phyloP scores from a whole-genome alignment of 108 stramenopile genomes.

The Nitzschia sp. region DNA sequence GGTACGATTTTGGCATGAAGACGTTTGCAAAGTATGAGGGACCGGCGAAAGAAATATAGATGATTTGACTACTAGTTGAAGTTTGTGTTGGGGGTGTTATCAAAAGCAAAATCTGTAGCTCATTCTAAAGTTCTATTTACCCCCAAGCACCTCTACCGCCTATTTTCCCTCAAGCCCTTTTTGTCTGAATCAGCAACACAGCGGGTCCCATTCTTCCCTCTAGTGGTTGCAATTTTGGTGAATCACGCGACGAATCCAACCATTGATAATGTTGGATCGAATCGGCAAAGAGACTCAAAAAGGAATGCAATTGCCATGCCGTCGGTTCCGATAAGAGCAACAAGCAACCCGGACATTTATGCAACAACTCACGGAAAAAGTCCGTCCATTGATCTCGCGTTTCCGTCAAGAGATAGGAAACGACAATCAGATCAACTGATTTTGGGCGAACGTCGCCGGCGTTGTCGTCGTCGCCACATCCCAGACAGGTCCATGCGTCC shows the following conservation, averaged over 20 bases:
- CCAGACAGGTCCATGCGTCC: not conserved
- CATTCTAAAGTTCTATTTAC: no score
- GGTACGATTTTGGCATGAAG: conserved; percentile 80
- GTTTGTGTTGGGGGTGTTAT: no score
- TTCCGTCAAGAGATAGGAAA: conserved; percentile 76
- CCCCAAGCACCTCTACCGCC: no score
- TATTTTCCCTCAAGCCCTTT: not conserved
- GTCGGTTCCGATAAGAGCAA: conserved; percentile 76
- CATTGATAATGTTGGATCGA: conserved; percentile 40
- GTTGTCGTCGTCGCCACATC: not conserved
- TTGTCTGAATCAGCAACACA: conserved; percentile 39
- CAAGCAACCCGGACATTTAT: conserved; percentile 18
- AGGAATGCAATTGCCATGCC: conserved; percentile 74
- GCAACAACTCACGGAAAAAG: conserved; percentile 50
- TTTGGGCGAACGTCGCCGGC: not conserved
- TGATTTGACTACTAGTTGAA: no score
- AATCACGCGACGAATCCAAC: conserved; percentile 78
- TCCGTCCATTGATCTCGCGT: conserved; percentile 62
- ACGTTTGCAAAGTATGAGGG: conserved; percentile 81
- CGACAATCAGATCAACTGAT: conserved; percentile 54
- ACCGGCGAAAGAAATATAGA: conserved; percentile 25
- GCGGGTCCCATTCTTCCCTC: conserved; percentile 71
- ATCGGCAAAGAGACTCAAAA: conserved; percentile 42
- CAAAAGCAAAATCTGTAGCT: no score
- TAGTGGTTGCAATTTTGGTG: conserved; percentile 52